Evolutionary conservation across 2,329 filamentous ascomycete species (phyloP), one percentile per base, ranked within the genome.

Genomic region (Botrytis paeoniae): DNA sequence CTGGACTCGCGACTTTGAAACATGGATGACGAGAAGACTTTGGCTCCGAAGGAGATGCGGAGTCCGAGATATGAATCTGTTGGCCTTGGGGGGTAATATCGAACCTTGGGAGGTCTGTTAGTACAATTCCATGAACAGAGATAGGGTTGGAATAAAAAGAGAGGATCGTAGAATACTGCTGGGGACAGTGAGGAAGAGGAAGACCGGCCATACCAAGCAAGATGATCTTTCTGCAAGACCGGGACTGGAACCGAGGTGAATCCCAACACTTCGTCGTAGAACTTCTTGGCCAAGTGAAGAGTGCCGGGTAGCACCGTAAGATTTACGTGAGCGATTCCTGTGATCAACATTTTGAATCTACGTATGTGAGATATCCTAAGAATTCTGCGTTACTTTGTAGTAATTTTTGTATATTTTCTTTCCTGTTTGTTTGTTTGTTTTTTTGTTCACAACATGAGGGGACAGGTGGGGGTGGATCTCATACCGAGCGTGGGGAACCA

Each of bases 231-330:
- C 76, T 89, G 87, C 1, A 85, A 78, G 4, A 81, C 80, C 0
- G 89, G 89, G 0, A 90, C 89, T 1, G 85, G 79, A 6, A 85
- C 82, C 2, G 85, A 80, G 7, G 81, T 84, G 8, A 91, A 83
- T 20, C 87, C 88, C 0, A 91, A 83, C 0, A 88, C 90, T 1
- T 80, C 78, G 72, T 81, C 84, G 80, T 90, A 90, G 81, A 90
- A 90, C 16, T 82, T 82, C 32, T 83, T 80, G 3, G 88, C 88
- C 18, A 83, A 82, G 32, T 83, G 81, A 45, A 90, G 83, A 0
- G 86, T 88, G 72, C 83, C 85, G 0, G 79, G 78, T 0, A 88
- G 87, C 16, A 90, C 86, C n/a, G 86, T 84, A 64, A 90, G 82
- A 78, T 90, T 90, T 74, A 90, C 82, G 80, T 89, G 87, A 4